Base-by-base conservation (phyloP, 2,329 filamentous ascomycete genomes). In the Fusarium nanum region DNA sequence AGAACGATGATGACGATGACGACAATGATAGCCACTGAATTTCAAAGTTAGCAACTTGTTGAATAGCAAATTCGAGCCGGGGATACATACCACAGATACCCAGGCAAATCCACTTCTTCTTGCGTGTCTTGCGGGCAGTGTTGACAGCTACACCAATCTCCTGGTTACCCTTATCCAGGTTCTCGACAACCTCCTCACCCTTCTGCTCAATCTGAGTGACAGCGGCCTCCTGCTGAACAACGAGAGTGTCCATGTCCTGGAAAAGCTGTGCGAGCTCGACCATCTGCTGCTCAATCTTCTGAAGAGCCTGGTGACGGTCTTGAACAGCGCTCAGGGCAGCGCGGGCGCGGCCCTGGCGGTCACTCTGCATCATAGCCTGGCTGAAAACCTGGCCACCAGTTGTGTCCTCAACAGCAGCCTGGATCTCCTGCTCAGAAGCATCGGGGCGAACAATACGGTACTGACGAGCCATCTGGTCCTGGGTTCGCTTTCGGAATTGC, bases 101-200 rank as follows among this genome's bases (percentile, higher is more conserved):
- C 73, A 97, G 83, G 85, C 94, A 97, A 79, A 92, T 94, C 94
- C 94, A 98, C 92, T 98, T 98, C 93, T 97, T 97, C 84, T 90
- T 93, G 73, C 93, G 88, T 53, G 92, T 93, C 74, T 89, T 88
- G 78, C 91, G 87, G 11, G 95, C 95, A 73, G 93, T 97, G 66
- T 87, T 86, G 68, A 97, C 92, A 14, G 94, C 94, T n/a, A 87
- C 88, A 41, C 87, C 89, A 64, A 98, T 92, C 80, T 98, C 89
- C 68, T 89, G 87, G 77, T 96, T 98, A 70, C 91, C 95, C 79
- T 96, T 92, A 76, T 91, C 89, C 49, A 98, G 88, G 80, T 98
- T 93, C 61, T 92, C 89, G 50, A 92, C 89, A 41, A 96, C 92
- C 77, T 97, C 92, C 81, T 97, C 92, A 40, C 89, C 93, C 82